Evolutionary conservation across 2,329 filamentous ascomycete species (phyloP).

Genomic region (Aspergillus floridensis): DNA sequence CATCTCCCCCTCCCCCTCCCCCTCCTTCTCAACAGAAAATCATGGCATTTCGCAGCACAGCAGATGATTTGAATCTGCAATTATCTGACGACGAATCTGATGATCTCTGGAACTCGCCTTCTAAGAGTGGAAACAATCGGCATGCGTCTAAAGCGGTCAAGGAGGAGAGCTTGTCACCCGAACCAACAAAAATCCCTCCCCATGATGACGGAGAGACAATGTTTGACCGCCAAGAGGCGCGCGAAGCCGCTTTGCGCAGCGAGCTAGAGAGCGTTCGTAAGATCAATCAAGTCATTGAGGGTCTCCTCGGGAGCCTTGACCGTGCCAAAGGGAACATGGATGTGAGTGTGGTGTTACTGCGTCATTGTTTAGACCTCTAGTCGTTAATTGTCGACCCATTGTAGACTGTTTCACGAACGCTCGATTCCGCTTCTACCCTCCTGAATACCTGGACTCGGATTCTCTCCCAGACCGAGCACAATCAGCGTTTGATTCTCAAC

Average conservation of each 20-base stretch:
- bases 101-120: conserved; percentile 59
- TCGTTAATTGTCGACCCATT: neutral
- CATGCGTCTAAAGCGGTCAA: conserved; percentile 33
- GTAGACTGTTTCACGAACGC: conserved; percentile 79
- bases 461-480: conserved; percentile 94
- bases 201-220: conserved; percentile 52
- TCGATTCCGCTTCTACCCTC: conserved; percentile 80
- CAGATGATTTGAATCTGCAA: conserved; percentile 52
- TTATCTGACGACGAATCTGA: conserved; percentile 57
- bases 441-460: conserved; percentile 96
- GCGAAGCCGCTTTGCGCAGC: conserved; percentile 69
- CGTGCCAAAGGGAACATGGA: conserved; percentile 51
- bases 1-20: neutral
- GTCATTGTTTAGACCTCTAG: neutral
- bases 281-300: conserved; percentile 84
- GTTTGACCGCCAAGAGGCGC: conserved; percentile 64
- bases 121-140: conserved; percentile 38
- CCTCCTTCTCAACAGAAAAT: neutral
- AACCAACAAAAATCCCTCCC: conserved; percentile 33
- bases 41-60: conserved; percentile 38
- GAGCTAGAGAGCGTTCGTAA: conserved; percentile 81
- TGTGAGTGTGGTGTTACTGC: conserved; percentile 29
- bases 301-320: conserved; percentile 46
- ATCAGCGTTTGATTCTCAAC: conserved; percentile 85
- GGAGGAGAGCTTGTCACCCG: conserved; percentile 35